phyloP scores from a whole-genome alignment of 1,139 yeast genomes.

The Suhomyces guaymorum region DNA sequence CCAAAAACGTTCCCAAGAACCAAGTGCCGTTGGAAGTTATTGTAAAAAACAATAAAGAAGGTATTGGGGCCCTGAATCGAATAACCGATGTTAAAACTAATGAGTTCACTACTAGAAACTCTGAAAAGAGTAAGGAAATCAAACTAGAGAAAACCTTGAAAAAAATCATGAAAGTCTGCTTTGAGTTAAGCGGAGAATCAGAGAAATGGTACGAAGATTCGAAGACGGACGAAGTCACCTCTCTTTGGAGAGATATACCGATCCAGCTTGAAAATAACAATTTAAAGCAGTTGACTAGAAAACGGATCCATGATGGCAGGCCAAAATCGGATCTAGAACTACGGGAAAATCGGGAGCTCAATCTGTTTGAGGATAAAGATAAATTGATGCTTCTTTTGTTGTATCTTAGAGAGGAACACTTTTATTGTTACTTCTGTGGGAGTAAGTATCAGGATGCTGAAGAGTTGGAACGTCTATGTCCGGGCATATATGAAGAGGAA shows the following conservation, averaged over 20 bases:
- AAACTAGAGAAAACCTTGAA: slow-evolving; percentile 8
- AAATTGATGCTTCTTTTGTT: slow-evolving; percentile 17
- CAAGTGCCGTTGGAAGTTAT: slow-evolving; percentile 13
- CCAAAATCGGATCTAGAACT: too few species aligned
- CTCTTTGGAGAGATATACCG: slow-evolving; percentile 28
- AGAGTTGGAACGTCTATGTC: slow-evolving; percentile 46
- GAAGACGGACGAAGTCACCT: slow-evolving; percentile 16
- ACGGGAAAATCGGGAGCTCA: neutral
- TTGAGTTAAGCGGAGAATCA: slow-evolving; percentile 30
- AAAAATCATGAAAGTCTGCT: slow-evolving; percentile 25
- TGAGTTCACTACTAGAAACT: slow-evolving; percentile 1
- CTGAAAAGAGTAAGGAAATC: neutral
- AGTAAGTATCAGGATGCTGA: slow-evolving; percentile 29
- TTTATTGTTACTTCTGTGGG: slow-evolving; percentile 55
- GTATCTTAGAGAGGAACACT: slow-evolving; percentile 36
- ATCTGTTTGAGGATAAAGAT: slow-evolving; percentile 5
- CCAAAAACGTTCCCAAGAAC: neutral
- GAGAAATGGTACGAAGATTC: slow-evolving; percentile 16
- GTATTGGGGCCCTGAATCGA: slow-evolving; percentile 12
- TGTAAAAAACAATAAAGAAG: slow-evolving; percentile 16
- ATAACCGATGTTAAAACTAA: neutral
- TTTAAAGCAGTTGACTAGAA: neutral
- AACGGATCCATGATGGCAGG: slow-evolving; percentile 1
- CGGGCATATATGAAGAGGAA: slow-evolving; percentile 44
- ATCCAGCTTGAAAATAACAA: neutral